Conservation (phyloP, 106 monocot species). For the Amphibolis antarctica region DNA sequence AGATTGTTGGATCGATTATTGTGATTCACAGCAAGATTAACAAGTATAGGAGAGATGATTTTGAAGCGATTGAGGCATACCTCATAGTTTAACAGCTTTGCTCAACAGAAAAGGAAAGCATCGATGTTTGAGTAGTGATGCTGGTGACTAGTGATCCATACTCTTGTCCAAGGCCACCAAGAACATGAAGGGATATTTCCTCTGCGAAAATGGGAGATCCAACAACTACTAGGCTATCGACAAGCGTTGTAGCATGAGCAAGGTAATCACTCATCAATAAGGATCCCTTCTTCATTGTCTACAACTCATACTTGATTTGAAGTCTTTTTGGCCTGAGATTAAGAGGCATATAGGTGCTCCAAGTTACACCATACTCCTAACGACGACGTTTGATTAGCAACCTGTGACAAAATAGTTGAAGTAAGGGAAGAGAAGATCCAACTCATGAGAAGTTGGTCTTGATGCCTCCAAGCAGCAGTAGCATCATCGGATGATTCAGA, state of each 20-base stretch:
- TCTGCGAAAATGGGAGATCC: neutral
- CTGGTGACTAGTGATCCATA: neutral
- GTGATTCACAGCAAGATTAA: too few relatives aligned
- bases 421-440: neutral
- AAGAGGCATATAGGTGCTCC: neutral
- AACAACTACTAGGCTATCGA: neutral
- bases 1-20: too few relatives aligned
- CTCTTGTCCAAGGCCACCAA: neutral
- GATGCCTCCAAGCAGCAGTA: neutral
- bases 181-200: neutral
- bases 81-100: constrained; percentile 1
- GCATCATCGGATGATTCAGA: too few relatives aligned
- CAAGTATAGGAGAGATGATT: too few relatives aligned
- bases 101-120: neutral
- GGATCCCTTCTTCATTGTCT: neutral
- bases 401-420: neutral
- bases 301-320: neutral
- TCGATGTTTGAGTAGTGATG: neutral
- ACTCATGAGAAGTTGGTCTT: neutral
- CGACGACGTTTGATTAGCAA: neutral
- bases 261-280: neutral
- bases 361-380: neutral
- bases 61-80: neutral
- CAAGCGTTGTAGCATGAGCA: neutral
- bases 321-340: neutral